Percentiles rank a stretch among this genome's conserved stretches.
phyloP scores from a whole-genome alignment of 2,329 filamentous ascomycete species.

The Coniella lustricola region DNA sequence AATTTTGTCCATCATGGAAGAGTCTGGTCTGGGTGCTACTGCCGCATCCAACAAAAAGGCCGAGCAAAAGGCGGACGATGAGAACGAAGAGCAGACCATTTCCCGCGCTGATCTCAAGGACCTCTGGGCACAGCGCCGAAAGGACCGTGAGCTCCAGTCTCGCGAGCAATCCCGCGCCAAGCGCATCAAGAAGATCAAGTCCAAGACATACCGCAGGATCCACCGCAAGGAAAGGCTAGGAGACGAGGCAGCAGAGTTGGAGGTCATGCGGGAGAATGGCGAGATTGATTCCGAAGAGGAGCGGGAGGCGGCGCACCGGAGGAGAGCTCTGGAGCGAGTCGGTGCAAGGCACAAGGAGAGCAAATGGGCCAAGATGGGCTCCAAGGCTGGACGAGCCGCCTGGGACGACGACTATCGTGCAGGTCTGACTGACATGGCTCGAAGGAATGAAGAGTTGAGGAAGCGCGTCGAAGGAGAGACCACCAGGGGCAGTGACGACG shows the following conservation, averaged over 20 bases:
- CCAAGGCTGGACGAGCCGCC: conserved; percentile 68
- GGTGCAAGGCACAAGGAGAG: conserved; percentile 79
- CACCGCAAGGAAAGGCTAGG: conserved; percentile 68
- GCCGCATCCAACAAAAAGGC: conserved; percentile 45
- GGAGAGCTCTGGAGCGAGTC: conserved; percentile 77
- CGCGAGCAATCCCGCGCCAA: conserved; percentile 82
- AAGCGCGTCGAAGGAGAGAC: conserved; percentile 68
- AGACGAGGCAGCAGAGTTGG: conserved; percentile 44
- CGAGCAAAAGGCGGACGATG: conserved; percentile 56
- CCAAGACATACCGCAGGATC: conserved; percentile 86
- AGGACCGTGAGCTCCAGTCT: conserved; percentile 77
- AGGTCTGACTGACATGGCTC: conserved; percentile 73
- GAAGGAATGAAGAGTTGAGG: conserved; percentile 74
- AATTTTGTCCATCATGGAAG: conserved; percentile 82
- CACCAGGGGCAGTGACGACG: conserved; percentile 21
- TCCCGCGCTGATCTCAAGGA: conserved; percentile 62
- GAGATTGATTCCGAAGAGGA: conserved; percentile 60
- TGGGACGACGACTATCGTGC: conserved; percentile 85
- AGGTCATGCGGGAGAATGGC: conserved; percentile 46
- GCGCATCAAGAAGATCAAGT: conserved; percentile 98
- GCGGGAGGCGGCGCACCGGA: conserved; percentile 59
- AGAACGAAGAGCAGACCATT: conserved; percentile 65
- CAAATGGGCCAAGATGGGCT: conserved; percentile 85
- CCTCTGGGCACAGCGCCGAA: conserved; percentile 66
- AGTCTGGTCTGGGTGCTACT: conserved; percentile 65